phyloP scores from a whole-genome alignment of 768 basidiomycete genomes.

The Boletus speciosus region DNA sequence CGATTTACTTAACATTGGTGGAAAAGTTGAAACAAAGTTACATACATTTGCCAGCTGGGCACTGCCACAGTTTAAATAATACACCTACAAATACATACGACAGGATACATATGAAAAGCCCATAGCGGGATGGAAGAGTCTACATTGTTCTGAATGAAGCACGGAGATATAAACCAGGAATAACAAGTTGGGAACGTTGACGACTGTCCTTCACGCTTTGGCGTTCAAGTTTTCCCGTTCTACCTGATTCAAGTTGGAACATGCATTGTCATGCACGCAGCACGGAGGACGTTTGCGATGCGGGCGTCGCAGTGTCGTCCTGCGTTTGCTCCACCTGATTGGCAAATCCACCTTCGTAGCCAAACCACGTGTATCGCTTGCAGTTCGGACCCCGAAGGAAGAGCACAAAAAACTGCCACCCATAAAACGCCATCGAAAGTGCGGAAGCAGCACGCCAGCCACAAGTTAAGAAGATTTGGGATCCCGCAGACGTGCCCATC shows the following conservation, averaged over 20 bases:
- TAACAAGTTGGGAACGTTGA: background rate
- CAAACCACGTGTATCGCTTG: constrained; percentile 47
- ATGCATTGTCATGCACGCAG: background rate
- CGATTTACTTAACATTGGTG: no score
- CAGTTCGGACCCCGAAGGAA: constrained; percentile 38
- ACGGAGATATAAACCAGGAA: background rate
- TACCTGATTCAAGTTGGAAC: background rate
- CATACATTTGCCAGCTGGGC: background rate
- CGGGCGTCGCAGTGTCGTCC: background rate
- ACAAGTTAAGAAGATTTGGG: constrained; percentile 35
- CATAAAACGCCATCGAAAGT: constrained; percentile 35
- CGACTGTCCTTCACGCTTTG: background rate
- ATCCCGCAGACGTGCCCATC: constrained; percentile 40
- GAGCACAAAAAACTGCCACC: constrained; percentile 33
- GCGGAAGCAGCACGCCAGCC: constrained; percentile 37
- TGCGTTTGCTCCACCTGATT: constrained; percentile 2
- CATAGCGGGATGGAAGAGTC: background rate
- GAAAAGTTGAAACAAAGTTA: no score
- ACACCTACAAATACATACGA: background rate
- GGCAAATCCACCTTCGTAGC: constrained; percentile 55
- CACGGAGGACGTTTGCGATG: constrained; percentile 3
- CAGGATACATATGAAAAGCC: background rate
- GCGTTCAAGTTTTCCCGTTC: background rate
- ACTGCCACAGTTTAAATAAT: background rate
- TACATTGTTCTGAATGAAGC: background rate